A percentile compares a stretch with the other conserved stretches of the same genome.
Conservation (phyloP, 805 yeast genomes). For the Saccharomycopsis fermentans region DNA sequence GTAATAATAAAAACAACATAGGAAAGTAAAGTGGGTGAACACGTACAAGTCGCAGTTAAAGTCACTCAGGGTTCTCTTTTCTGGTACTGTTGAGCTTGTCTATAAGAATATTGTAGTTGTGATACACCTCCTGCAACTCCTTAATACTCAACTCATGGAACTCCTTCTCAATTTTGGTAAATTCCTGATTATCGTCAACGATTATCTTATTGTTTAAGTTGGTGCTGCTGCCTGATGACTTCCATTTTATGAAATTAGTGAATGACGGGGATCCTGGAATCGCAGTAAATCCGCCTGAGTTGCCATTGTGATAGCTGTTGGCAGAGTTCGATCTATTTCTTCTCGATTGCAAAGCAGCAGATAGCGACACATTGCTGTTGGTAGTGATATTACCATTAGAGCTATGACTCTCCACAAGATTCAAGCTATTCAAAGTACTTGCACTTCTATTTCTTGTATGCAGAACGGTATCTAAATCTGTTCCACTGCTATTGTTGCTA, state of each 20-base stretch:
- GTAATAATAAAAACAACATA: too few species aligned
- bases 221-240: neutral
- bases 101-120: slow-evolving; percentile 10
- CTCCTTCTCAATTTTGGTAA: slow-evolving; percentile 4
- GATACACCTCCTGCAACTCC: slow-evolving; percentile 13
- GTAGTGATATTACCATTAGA: neutral
- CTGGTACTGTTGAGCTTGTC: neutral
- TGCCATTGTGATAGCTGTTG: slow-evolving; percentile 2
- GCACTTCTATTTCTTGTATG: neutral
- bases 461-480: neutral
- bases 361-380: neutral
- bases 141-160: slow-evolving; percentile 13
- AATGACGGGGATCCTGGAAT: slow-evolving; percentile 5
- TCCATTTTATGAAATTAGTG: slow-evolving; percentile 13
- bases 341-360: neutral
- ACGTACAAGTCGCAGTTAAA: too few species aligned
- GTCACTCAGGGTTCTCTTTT: neutral
- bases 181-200: neutral
- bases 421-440: neutral
- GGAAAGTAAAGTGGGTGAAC: too few species aligned
- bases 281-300: slow-evolving; percentile 6
- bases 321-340: slow-evolving; percentile 13
- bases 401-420: neutral
- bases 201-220: neutral
- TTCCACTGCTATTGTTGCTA: neutral